Evolutionary conservation across 2,329 filamentous ascomycete species (phyloP).

Genomic region (Pyricularia grisea): DNA sequence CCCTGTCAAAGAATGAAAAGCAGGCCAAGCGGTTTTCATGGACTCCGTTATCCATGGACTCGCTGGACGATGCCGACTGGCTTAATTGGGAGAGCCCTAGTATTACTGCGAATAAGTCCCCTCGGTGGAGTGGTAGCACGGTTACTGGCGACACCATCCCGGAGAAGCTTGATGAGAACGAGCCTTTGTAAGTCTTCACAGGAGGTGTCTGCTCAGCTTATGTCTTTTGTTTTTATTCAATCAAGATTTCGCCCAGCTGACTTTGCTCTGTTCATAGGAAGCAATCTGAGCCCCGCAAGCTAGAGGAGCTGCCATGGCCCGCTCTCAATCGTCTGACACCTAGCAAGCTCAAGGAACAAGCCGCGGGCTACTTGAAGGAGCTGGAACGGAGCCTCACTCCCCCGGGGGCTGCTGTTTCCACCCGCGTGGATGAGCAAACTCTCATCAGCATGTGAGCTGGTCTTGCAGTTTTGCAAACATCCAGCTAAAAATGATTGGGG

Average conservation of each 20-base stretch:
- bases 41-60: conserved; percentile 48
- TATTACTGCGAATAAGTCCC: conserved; percentile 30
- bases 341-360: conserved; percentile 69
- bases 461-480: neutral
- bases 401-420: conserved; percentile 18
- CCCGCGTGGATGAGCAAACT: neutral
- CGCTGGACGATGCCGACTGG: conserved; percentile 54
- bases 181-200: conserved; percentile 34
- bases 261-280: neutral
- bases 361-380: conserved; percentile 80
- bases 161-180: conserved; percentile 36
- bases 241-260: neutral
- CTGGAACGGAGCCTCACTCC: conserved; percentile 74
- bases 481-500: neutral
- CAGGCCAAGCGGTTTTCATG: conserved; percentile 49
- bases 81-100: conserved; percentile 53
- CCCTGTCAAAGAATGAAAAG: conserved; percentile 22
- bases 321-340: conserved; percentile 64
- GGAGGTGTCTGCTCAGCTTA: conserved; percentile 6
- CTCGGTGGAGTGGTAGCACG: conserved; percentile 56
- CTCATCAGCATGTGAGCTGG: neutral
- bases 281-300: conserved; percentile 17
- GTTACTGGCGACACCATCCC: conserved; percentile 38
- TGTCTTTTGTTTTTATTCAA: neutral
- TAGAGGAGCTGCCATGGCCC: conserved; percentile 50